Conservation (phyloP, 148 eudicot genomes). For the Nepenthes gracilis region DNA sequence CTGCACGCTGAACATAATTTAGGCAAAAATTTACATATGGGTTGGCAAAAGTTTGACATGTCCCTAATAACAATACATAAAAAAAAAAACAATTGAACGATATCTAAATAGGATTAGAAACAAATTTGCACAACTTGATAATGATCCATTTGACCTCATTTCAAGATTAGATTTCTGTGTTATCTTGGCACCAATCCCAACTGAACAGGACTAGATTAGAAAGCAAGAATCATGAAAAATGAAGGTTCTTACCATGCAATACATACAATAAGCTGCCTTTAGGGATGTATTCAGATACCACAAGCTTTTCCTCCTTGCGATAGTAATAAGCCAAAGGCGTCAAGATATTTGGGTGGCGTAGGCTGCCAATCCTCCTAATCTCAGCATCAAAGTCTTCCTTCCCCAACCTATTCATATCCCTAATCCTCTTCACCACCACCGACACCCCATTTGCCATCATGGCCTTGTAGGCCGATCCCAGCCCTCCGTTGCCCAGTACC, state of each 20-base stretch:
- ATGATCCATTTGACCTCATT: too few species aligned
- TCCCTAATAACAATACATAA: too few species aligned
- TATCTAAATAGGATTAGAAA: too few species aligned
- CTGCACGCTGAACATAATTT: too few species aligned
- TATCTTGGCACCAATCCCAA: too few species aligned
- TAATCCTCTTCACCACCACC: slow-evolving; percentile 69
- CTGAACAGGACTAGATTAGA: too few species aligned
- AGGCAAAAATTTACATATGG: too few species aligned
- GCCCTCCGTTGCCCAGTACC: slow-evolving; percentile 50
- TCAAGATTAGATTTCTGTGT: too few species aligned
- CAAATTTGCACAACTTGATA: too few species aligned
- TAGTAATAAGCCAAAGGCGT: slow-evolving; percentile 60
- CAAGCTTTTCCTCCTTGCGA: slow-evolving; percentile 62
- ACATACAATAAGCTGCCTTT: slow-evolving; percentile 54
- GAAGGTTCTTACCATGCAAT: slow-evolving; percentile 42
- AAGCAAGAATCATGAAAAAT: background rate
- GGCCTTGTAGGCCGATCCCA: slow-evolving; percentile 72
- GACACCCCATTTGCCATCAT: slow-evolving; percentile 48
- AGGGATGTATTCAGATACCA: slow-evolving; percentile 51
- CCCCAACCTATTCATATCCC: slow-evolving; percentile 42
- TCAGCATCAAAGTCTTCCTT: slow-evolving; percentile 48
- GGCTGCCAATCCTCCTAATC: slow-evolving; percentile 32
- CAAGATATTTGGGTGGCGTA: slow-evolving; percentile 49
- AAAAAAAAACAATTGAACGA: too few species aligned
- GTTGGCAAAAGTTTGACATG: too few species aligned